Conservation (phyloP, 352 stramenopile genomes). For the Detonula confervacea region DNA sequence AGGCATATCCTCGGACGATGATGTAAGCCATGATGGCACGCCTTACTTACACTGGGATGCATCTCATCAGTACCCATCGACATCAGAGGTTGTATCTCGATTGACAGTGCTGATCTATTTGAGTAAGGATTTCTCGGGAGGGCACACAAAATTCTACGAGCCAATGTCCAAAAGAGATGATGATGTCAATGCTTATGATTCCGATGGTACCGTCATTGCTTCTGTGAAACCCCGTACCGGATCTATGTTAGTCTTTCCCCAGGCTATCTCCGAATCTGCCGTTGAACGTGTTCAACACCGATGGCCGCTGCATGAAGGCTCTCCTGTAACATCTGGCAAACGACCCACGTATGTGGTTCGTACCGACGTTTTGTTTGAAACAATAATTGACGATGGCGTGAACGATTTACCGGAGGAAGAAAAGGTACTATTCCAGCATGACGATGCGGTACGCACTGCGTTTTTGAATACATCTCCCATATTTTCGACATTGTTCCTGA, state of each 20-base stretch:
- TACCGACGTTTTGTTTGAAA: conserved; percentile 78
- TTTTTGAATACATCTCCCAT: conserved; percentile 62
- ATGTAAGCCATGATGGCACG: conserved; percentile 14
- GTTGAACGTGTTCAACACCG: conserved; percentile 67
- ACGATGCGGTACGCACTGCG: conserved; percentile 63
- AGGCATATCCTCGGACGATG: conserved; percentile 62
- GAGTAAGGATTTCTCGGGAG: conserved; percentile 81
- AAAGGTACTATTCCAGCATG: conserved; percentile 58
- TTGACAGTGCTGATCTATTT: conserved; percentile 81
- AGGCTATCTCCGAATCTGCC: conserved; percentile 73
- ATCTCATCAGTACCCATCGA: conserved; percentile 51
- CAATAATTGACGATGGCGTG: conserved; percentile 27
- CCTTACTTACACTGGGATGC: conserved; percentile 53
- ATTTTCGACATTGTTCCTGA: conserved; percentile 61
- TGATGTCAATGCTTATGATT: not conserved
- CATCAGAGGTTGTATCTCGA: conserved; percentile 62
- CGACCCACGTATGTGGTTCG: conserved; percentile 83
- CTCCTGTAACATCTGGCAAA: conserved; percentile 54
- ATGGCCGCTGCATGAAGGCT: conserved; percentile 78
- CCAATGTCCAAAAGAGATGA: conserved; percentile 24
- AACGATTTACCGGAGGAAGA: conserved; percentile 40
- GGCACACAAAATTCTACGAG: conserved; percentile 78
- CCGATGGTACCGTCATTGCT: conserved; percentile 45
- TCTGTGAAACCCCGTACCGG: conserved; percentile 68
- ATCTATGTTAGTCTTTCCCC: conserved; percentile 76